Conservation (phyloP, 2,329 filamentous ascomycete species). For the Mycosphaerella sp. region DNA sequence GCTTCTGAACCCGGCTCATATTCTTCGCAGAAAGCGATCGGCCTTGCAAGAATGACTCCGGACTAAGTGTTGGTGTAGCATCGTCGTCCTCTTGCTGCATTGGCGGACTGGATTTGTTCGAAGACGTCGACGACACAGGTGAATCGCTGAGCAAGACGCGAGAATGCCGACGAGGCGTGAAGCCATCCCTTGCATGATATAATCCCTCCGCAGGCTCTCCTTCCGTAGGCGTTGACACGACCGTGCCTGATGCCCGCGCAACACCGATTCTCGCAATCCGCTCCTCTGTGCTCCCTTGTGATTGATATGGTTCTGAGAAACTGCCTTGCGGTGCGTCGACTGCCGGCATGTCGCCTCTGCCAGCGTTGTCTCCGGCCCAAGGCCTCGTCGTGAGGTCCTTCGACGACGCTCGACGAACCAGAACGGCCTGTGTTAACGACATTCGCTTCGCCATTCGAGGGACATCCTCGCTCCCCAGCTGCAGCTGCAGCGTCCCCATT, state of each 20-base stretch:
- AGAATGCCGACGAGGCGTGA: slow-evolving; percentile 15
- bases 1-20: not conserved
- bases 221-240: slow-evolving; percentile 11
- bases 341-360: slow-evolving; percentile 4
- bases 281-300: slow-evolving; percentile 7
- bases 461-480: not conserved
- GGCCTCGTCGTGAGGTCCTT: slow-evolving; percentile 1
- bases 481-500: slow-evolving; percentile 1
- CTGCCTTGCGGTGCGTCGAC: not conserved
- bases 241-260: slow-evolving; percentile 38
- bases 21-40: slow-evolving; percentile 12
- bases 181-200: slow-evolving; percentile 18
- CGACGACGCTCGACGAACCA: slow-evolving; percentile 1
- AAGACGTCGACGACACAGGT: slow-evolving; percentile 9
- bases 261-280: slow-evolving; percentile 34
- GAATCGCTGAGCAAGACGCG: slow-evolving; percentile 18
- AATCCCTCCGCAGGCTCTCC: slow-evolving; percentile 12
- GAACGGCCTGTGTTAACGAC: slow-evolving; percentile 7
- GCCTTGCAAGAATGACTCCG: slow-evolving; percentile 6
- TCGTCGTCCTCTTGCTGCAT: slow-evolving; percentile 3
- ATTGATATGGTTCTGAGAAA: not conserved
- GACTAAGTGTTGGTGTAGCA: slow-evolving; percentile 4
- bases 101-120: not conserved
- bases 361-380: slow-evolving; percentile 1
- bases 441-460: slow-evolving; percentile 4